Base-by-base conservation (phyloP, 192 early-diverging fungal genomes). In the Backusella circina region DNA sequence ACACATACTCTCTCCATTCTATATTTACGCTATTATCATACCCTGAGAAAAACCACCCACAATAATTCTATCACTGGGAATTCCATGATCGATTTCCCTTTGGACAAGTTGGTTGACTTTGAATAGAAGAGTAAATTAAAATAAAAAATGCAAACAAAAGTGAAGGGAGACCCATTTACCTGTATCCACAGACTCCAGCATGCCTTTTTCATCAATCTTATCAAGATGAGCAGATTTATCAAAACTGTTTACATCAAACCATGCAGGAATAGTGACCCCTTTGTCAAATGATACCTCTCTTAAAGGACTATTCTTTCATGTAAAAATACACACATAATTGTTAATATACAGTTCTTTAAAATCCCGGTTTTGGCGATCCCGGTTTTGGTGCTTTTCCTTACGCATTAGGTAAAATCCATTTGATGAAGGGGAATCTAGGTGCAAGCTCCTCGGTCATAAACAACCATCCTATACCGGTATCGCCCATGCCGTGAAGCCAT, bases 1-100 rank as follows among this genome's bases (percentile, higher is more conserved):
- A 57, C 12, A 72, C 10, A 57, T 8, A 28, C 0, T 18, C 31
- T 18, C 13, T 61, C 54, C 54, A 61, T 61, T 36, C 7, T 23
- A 31, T 10, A 64, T 44, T 5, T 23, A 37, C 67, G 41, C 15
- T 6, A 32, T 32, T 12, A 31, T 35, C 16, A 32, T 72, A 82
- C 80, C 95, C 80, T 99, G 97, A 26, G 95, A 96, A 75, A 99
- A 99, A 1, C 97, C 97, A 70, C 95, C 96, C 15, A 99, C 57
- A 47, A 98, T 90, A 61, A 99, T 99, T n/a, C 95, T 87, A 61
- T 90, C 82, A 8, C 93, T 80, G 2, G 93, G 88, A 70, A 94
- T 96, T 8, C 94, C 91, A 32, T 80, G 57, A 18, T 93, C 89
- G 1, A 99, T 83, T 83, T 99, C 96, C 6, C 87, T 77, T 10